Evolutionary conservation across 495 filamentous ascomycete genomes (phyloP), one percentile per base, ranked within the genome.

Genomic region (Podospora pseudoanserina): DNA sequence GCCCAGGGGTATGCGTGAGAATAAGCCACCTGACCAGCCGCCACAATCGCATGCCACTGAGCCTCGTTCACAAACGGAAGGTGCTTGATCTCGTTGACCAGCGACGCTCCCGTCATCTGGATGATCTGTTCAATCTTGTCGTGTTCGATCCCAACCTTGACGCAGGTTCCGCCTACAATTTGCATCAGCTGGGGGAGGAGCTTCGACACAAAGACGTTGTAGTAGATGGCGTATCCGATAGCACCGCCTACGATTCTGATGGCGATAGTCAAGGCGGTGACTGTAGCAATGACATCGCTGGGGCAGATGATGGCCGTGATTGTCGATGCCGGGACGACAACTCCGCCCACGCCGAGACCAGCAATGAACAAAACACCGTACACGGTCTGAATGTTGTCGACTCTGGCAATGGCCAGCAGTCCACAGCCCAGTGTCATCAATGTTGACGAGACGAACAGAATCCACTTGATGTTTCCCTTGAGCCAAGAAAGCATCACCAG

Each of bases 351-450:
- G 19, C 90, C 90, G 5, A 92, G 78, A 27, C 88, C 87, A 13
- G 89, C 88, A 27, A 92, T 73, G 63, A 86, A 76, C 60, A 92
- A 80, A 58, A 92, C 76, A 28, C 81, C 85, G 80, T 88, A 92
- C 18, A 91, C 77, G 27, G 81, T 75, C 61, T 84, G 73, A 56
- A 91, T 79, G 70, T 91, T 91, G 77, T 91, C 85, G 5, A 76
- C 57, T 2, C 78, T 76, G 9, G 84, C 86, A 18, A 84, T 79
- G 1, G 90, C 80, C 32, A 92, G 77, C 11, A 86, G 82, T 19
- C 88, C 89, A 70, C 86, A 90, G 54, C 90, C 89, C 23, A 87
- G 87, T 4, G 90, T 92, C 90, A 91, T 92, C 20, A 91, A 67
- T 34, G 86, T 65, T 44, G 86, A 89, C 53, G 87, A 84, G 19